Conservation (phyloP, 352 stramenopile species). For the Pythium insidiosum region DNA sequence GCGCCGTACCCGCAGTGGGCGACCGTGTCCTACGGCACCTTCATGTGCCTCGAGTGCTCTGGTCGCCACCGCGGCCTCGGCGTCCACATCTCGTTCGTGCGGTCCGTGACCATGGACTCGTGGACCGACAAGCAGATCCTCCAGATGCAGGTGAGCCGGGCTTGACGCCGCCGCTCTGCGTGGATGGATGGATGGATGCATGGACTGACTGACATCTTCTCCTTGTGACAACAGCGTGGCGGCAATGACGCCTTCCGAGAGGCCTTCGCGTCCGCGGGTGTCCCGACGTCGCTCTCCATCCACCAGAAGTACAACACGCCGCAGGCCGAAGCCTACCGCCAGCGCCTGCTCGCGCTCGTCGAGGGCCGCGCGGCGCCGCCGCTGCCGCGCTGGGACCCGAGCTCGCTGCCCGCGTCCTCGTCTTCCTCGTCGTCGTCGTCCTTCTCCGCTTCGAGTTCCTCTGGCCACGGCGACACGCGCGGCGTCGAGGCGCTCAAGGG, state of each 20-base stretch:
- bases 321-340: conserved; percentile 68
- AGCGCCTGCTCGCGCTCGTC: conserved; percentile 48
- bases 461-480: conserved; percentile 42
- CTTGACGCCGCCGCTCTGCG: background rate
- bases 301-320: conserved; percentile 82
- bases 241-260: conserved; percentile 69
- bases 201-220: background rate
- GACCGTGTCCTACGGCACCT: conserved; percentile 92
- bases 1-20: conserved; percentile 93
- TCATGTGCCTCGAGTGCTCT: conserved; percentile 95
- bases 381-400: conserved; percentile 65
- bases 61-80: conserved; percentile 88
- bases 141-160: conserved; percentile 55
- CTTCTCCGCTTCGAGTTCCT: conserved; percentile 14
- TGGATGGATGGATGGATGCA: background rate
- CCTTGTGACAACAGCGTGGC: conserved; percentile 22
- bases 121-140: conserved; percentile 85
- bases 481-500: conserved; percentile 78
- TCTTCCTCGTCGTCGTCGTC: conserved; percentile 30
- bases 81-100: conserved; percentile 91
- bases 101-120: conserved; percentile 82
- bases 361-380: conserved; percentile 36
- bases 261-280: conserved; percentile 49
- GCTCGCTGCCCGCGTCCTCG: conserved; percentile 16
- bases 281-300: conserved; percentile 69